A percentile compares a stretch with the other conserved stretches of the same genome.
Conservation (phyloP, 2,329 filamentous ascomycete genomes). For the Ophiostoma ulmi region DNA sequence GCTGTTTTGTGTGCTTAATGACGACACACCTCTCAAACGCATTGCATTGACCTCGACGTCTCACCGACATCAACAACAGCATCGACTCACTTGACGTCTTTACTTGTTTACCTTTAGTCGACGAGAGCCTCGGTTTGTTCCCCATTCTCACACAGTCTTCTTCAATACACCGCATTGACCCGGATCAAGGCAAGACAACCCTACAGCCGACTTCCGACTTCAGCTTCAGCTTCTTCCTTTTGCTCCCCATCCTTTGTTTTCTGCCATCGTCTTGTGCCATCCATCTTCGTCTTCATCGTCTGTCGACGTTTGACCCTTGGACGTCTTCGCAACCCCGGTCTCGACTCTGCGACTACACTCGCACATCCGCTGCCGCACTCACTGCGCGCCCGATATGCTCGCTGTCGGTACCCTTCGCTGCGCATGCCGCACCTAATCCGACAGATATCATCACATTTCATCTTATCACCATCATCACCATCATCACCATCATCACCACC, state of each 20-base stretch:
- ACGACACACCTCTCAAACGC: not conserved
- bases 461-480: not conserved
- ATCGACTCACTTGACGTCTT: not conserved
- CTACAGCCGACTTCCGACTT: not conserved
- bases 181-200: not conserved
- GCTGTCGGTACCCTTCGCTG: not conserved
- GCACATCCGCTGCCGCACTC: not conserved
- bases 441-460: not conserved
- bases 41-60: not conserved
- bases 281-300: not conserved
- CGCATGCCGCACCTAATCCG: constrained; percentile 7
- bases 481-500: not conserved
- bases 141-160: too few relatives aligned
- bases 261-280: not conserved
- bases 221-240: not conserved
- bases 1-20: not conserved
- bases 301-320: not conserved
- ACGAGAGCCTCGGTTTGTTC: too few relatives aligned
- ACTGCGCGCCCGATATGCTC: not conserved
- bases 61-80: not conserved
- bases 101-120: not conserved
- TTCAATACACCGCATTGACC: not conserved
- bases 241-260: too few relatives aligned
- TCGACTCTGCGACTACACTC: not conserved
- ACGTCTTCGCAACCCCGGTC: not conserved